Evolutionary conservation across 192 early-diverging fungal genomes (phyloP).

Genomic region (Phlyctochytrium bullatum): DNA sequence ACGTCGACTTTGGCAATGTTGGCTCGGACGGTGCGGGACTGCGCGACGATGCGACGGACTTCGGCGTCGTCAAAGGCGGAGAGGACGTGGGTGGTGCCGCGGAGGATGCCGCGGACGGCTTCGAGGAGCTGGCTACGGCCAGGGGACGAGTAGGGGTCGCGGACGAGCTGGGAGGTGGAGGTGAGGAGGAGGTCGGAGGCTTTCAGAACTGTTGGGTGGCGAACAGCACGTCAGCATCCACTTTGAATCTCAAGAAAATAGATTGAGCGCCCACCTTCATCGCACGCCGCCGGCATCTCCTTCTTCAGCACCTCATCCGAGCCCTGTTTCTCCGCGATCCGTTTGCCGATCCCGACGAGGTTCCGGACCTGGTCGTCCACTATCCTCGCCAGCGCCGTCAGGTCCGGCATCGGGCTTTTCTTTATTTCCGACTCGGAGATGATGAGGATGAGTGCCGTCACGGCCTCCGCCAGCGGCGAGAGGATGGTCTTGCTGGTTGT

Average conservation of each 20-base stretch:
- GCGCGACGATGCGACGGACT: constrained; percentile 41
- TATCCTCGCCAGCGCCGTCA: constrained; percentile 32
- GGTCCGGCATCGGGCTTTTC: constrained; percentile 43
- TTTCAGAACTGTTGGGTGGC: constrained; percentile 31
- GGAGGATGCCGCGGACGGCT: constrained; percentile 52
- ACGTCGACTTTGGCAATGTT: not conserved
- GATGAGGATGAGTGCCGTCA: constrained; percentile 48
- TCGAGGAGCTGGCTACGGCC: constrained; percentile 44
- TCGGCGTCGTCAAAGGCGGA: constrained; percentile 47
- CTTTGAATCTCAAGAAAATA: too few species aligned
- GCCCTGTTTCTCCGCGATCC: constrained; percentile 33
- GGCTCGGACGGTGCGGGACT: constrained; percentile 19
- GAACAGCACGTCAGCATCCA: not conserved
- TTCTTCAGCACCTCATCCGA: constrained; percentile 34
- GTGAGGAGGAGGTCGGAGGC: constrained; percentile 39
- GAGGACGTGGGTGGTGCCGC: constrained; percentile 43
- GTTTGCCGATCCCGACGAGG: constrained; percentile 36
- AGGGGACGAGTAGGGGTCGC: constrained; percentile 36
- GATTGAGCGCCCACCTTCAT: constrained; percentile 19
- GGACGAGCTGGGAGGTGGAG: constrained; percentile 26
- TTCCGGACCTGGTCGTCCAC: constrained; percentile 45
- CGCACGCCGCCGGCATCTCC: constrained; percentile 45
- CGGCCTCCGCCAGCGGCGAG: constrained; percentile 52
- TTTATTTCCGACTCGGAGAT: constrained; percentile 48
- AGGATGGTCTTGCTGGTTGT: constrained; percentile 46